Base-by-base conservation (phyloP, 2,329 filamentous ascomycete species). In the Xylariaceae sp. region DNA sequence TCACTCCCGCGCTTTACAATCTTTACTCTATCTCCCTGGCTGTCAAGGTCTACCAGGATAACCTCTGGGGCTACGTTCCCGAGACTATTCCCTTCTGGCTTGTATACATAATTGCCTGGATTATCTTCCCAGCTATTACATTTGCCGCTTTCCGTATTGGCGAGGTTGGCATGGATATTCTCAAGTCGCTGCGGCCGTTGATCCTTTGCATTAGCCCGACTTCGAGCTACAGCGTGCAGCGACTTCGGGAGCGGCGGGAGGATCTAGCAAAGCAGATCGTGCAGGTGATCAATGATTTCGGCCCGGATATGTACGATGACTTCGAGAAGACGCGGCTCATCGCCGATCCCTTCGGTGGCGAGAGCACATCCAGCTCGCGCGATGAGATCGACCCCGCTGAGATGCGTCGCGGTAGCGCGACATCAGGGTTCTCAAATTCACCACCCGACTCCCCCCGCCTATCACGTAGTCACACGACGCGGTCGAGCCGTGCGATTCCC, bases 141-240 rank as follows among this genome's bases (percentile, higher is more conserved):
- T 97, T 96, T 73, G 92, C 92, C 3, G 91, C 94, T 5, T 85
- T 99, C 55, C 88, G 94, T 9, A 96, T 97, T 66, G 94, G 94
- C 51, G 94, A 99, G 76, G 88, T 96, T n/a, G 94, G 93, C 55
- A 97, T 99, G 92, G 94, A 99, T 71, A 97, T 99, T 58, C 79
- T 94, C 77, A 99, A 97, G 76, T 97, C 93, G 0, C 82, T 99
- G 13, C 85, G 91, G 8, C 94, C 94, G 4, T 83, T 99, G 8
- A 79, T 96, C 51, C 80, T 97, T 39, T 94, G 90, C 65, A 82
- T 97, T 69, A 88, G 89, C 68, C 94, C 94, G 1, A 86, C 86
- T 3, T 93, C 90, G 1, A 88, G 86, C 72, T 96, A 92, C 76
- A 90, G 88, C 59, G 84, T 99, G 53, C 84, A 90, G 63, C 88